Evolutionary conservation across 1,139 yeast species (phyloP), one percentile per base, ranked within the genome.

Genomic region (Hemisphaericaspora xylanilytica): DNA sequence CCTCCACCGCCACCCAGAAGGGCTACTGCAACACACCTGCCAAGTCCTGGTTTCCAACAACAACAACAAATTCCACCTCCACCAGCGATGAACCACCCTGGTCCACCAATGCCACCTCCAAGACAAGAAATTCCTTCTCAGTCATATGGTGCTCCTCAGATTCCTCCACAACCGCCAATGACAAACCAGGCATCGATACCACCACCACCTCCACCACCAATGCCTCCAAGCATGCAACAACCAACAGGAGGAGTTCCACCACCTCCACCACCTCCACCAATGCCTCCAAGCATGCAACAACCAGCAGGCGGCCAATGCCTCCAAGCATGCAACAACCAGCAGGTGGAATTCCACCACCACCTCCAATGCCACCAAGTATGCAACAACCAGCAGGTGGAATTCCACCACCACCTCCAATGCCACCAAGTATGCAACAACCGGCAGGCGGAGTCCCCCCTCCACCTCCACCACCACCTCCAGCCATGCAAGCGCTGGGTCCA

Each of bases 401-500:
- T 8, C 52, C 57, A 31, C 60, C 63, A 15, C 61, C 70, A 9
- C 62, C 70, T 2, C 61, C 56, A 15, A 45, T 43, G 12, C 37
- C 48, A 13, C 45, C 46, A 11, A 33, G 16, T 9, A 16, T 15
- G 25, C 6, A 5, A 22, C 26, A 22, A 22, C 26, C 28, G 18
- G 25, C 41, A n/a, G 33, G 30, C 12, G 38, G 44, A 11, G 55
- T 59, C 7, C 52, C 57, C 29, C 60, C 63, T 14, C 61, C 70
- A 9, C 62, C 70, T 2, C 61, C 56, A 15, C 44, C 42, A 11
- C 37, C 48, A 13, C 45, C 70, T n/a, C 62, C 67, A 6, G 11
- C 18, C n/a, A 62, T 67, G 3, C 58, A 66, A 8, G 43, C 45
- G 11, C 33, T 45, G 36, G 45, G 45, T 3, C 46, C 39, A 5